Conservation (phyloP, 495 filamentous ascomycete genomes). For the Halenospora varia region DNA sequence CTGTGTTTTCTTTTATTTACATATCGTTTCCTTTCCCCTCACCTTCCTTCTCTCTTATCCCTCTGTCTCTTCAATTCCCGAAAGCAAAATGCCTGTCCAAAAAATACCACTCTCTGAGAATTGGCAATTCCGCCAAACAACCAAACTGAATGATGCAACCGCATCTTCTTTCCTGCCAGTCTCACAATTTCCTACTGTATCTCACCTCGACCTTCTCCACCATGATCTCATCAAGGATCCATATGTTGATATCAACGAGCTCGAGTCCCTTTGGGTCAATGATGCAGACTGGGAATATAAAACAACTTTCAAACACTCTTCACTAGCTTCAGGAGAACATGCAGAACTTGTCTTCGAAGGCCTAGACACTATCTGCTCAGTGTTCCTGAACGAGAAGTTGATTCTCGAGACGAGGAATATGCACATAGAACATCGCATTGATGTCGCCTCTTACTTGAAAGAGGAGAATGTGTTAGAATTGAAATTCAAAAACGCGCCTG, state of each 20-base stretch:
- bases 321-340: slow-evolving; percentile 22
- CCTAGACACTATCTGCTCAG: slow-evolving; percentile 67
- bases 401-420: slow-evolving; percentile 65
- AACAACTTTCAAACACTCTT: slow-evolving; percentile 2
- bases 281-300: slow-evolving; percentile 56
- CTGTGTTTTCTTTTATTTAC: neutral
- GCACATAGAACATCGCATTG: slow-evolving; percentile 59
- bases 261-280: slow-evolving; percentile 62
- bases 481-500: slow-evolving; percentile 31
- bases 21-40: neutral
- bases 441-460: slow-evolving; percentile 47
- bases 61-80: neutral
- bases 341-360: slow-evolving; percentile 65
- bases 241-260: slow-evolving; percentile 59
- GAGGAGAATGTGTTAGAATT: slow-evolving; percentile 27
- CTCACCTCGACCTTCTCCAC: slow-evolving; percentile 60
- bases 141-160: neutral
- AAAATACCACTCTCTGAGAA: neutral
- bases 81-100: neutral
- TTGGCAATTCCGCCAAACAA: neutral
- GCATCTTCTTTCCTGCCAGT: neutral
- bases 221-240: slow-evolving; percentile 51
- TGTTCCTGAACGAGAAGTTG: slow-evolving; percentile 55
- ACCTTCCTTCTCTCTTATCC: neutral
- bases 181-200: neutral